phyloP scores from a whole-genome alignment of 2,329 filamentous ascomycete genomes.

The Leptographium procerum region DNA sequence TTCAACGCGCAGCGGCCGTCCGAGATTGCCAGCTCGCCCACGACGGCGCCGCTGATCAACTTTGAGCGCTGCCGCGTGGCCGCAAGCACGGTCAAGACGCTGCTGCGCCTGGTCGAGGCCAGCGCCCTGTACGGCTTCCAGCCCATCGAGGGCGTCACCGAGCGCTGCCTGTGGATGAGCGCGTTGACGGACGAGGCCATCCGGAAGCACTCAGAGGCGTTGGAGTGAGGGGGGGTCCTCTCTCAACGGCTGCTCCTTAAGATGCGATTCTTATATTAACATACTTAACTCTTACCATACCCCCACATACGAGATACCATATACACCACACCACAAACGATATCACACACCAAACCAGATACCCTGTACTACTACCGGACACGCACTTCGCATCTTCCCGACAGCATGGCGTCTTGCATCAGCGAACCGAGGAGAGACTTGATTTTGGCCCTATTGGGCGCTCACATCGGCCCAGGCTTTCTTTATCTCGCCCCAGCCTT shows the following conservation, averaged over 20 bases:
- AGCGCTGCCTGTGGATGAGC: conserved; percentile 77
- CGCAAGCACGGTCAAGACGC: conserved; percentile 66
- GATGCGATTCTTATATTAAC: too few species aligned
- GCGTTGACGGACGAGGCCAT: conserved; percentile 69
- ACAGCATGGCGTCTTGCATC: too few species aligned
- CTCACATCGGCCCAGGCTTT: too few species aligned
- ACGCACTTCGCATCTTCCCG: too few species aligned
- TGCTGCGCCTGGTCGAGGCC: conserved; percentile 67
- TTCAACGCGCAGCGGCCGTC: conserved; percentile 72
- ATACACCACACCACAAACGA: too few species aligned
- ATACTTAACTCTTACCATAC: background rate
- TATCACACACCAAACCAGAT: too few species aligned
- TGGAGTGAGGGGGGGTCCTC: conserved; percentile 34
- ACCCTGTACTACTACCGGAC: too few species aligned
- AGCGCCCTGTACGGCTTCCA: conserved; percentile 64
- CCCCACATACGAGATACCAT: too few species aligned
- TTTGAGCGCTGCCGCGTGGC: conserved; percentile 72
- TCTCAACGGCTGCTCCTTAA: background rate
- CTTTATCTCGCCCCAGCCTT: too few species aligned
- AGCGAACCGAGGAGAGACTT: too few species aligned
- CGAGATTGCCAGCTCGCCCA: conserved; percentile 57
- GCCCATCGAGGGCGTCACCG: conserved; percentile 64
- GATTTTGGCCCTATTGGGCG: too few species aligned
- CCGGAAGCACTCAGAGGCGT: conserved; percentile 35
- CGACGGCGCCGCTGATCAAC: conserved; percentile 61